phyloP scores from a whole-genome alignment of 2,329 filamentous ascomycete species.

The Beauveria sp. region DNA sequence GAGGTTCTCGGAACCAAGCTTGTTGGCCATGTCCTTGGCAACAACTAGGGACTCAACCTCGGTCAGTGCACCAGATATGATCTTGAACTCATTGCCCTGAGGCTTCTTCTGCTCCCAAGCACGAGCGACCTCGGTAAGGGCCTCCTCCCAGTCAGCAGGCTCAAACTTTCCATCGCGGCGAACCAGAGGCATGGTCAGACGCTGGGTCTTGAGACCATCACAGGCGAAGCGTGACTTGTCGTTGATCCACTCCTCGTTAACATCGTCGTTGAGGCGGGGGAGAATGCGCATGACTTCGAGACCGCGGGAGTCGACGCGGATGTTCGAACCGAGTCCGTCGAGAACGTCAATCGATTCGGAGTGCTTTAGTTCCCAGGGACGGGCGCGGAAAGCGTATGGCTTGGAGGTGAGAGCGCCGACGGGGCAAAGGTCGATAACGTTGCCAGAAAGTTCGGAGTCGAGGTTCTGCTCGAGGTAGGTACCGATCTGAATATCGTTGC shows the following conservation, averaged over 20 bases:
- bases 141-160: slow-evolving; percentile 92
- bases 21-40: slow-evolving; percentile 96
- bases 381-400: slow-evolving; percentile 93
- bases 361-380: slow-evolving; percentile 95
- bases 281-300: slow-evolving; percentile 93
- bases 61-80: slow-evolving; percentile 80
- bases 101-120: slow-evolving; percentile 74
- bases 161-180: slow-evolving; percentile 85
- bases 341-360: slow-evolving; percentile 93
- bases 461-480: slow-evolving; percentile 94
- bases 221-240: slow-evolving; percentile 96
- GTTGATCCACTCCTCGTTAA: slow-evolving; percentile 99
- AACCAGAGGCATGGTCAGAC: slow-evolving; percentile 85
- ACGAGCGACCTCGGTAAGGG: slow-evolving; percentile 74
- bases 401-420: slow-evolving; percentile 95
- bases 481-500: slow-evolving; percentile 95
- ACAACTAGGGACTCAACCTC: slow-evolving; percentile 92
- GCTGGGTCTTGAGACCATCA: slow-evolving; percentile 92
- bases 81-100: slow-evolving; percentile 92
- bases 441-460: slow-evolving; percentile 90
- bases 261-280: slow-evolving; percentile 89
- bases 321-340: slow-evolving; percentile 87
- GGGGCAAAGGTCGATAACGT: slow-evolving; percentile 96
- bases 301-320: slow-evolving; percentile 86
- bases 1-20: slow-evolving; percentile 91